Conservation (phyloP, 805 yeast species). For the Ogataea naganishii region DNA sequence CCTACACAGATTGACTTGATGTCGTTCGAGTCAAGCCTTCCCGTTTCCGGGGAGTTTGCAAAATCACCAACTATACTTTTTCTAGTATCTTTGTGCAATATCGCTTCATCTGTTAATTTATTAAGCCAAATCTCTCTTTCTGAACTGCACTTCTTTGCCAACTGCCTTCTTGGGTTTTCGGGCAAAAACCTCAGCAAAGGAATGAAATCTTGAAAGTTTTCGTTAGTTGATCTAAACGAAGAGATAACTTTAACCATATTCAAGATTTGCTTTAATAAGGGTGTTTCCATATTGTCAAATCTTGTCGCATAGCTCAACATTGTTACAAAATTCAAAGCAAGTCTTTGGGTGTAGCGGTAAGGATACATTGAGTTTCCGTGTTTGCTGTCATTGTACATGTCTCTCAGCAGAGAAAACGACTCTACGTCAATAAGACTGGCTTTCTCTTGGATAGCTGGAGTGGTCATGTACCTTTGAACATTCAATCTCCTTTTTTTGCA, state of each 20-base stretch:
- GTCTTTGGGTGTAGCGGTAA: slow-evolving; percentile 22
- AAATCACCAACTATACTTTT: slow-evolving; percentile 26
- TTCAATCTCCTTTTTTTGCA: slow-evolving; percentile 27
- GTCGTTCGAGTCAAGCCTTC: slow-evolving; percentile 12
- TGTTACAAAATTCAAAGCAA: slow-evolving; percentile 28
- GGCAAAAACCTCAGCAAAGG: slow-evolving; percentile 25
- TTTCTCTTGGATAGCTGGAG: slow-evolving; percentile 27
- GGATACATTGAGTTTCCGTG: slow-evolving; percentile 11
- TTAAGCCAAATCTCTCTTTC: slow-evolving; percentile 24
- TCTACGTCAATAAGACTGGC: slow-evolving; percentile 26
- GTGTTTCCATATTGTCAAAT: slow-evolving; percentile 20
- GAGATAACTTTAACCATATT: slow-evolving; percentile 22
- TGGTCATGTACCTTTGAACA: slow-evolving; percentile 29
- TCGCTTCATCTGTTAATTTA: slow-evolving; percentile 18
- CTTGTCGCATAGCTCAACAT: slow-evolving; percentile 32
- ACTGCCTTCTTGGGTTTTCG: slow-evolving; percentile 16
- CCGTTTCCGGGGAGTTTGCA: slow-evolving; percentile 19
- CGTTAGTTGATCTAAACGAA: slow-evolving; percentile 26
- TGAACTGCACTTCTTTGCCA: slow-evolving; percentile 18
- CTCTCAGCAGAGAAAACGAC: slow-evolving; percentile 22
- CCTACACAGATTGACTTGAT: slow-evolving; percentile 16
- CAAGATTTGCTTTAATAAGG: slow-evolving; percentile 20
- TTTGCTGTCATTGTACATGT: slow-evolving; percentile 11
- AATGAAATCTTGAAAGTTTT: slow-evolving; percentile 28
- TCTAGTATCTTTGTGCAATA: slow-evolving; percentile 16